Base-by-base conservation (phyloP, 2,329 filamentous ascomycete genomes). In the Penicillium sp. region DNA sequence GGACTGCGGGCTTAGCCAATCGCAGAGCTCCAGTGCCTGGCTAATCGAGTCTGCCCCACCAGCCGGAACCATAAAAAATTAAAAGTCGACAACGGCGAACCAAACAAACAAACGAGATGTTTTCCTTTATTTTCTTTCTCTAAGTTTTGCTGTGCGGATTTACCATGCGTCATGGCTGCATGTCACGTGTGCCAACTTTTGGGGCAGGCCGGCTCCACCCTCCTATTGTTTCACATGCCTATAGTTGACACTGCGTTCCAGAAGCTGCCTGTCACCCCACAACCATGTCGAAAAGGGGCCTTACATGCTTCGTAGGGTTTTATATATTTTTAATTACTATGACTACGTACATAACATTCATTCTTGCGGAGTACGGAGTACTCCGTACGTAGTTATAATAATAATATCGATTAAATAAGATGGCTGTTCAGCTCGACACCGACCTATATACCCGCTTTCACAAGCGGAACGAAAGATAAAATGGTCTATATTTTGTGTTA, bases 21-120 rank as follows among this genome's bases (percentile, higher is more conserved):
- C 21, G 46, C 6, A 21, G 3, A 5, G 2, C 14, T 11, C 5
- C 1, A 54, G 56, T 58, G 21, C 56, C 56, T 58, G 56, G 50
- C 50, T 50, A 46, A 16, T n/a, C 48, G 24, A 3, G 30, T 30
- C 33, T 5, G 35, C 16, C 28, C 40, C n/a, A n/a, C n/a, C n/a
- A n/a, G 45, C 23, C 47, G 30, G 12, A 35, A 35, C 30, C 30
- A 35, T 16, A 16, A 35, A 35, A 33, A 7, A 33, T 33, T 33
- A 33, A 33, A 9, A n/a, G 11, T 43, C 33, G 45, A 24, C 11
- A 56, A 33, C 35, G 30, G 33, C 46, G 46, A 56, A 45, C 35
- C 24, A 48, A 6, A 43, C 24, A 47, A 47, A 23, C n/a, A n/a
- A n/a, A n/a, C n/a, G n/a, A n/a, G n/a, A n/a, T n/a, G n/a, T n/a